Evolutionary conservation across 163 green algal genomes (phyloP).

Genomic region (Scenedesmus sp.): DNA sequence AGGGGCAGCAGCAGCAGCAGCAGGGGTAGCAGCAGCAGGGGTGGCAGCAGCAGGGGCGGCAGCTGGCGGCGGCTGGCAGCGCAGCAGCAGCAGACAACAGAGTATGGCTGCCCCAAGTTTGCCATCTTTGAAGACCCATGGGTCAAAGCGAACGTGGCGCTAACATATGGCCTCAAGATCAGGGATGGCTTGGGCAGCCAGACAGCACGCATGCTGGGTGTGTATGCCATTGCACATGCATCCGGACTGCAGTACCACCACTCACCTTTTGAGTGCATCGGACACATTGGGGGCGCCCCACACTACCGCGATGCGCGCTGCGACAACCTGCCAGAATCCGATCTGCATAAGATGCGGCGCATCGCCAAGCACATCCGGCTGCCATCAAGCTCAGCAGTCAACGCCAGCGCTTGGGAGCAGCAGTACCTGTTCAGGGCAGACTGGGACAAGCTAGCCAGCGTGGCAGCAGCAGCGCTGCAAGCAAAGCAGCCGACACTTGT

Average conservation of each 20-base stretch:
- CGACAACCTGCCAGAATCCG: not conserved
- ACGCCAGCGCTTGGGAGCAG: slow-evolving; percentile 10
- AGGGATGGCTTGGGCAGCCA: slow-evolving; percentile 39
- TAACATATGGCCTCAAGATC: slow-evolving; percentile 36
- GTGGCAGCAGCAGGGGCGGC: not conserved
- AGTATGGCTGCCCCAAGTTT: slow-evolving; percentile 23
- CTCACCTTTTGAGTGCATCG: slow-evolving; percentile 40
- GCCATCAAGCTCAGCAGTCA: not conserved
- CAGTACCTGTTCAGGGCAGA: slow-evolving; percentile 29
- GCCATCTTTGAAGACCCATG: slow-evolving; percentile 15
- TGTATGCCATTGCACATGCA: slow-evolving; percentile 32
- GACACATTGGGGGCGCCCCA: slow-evolving; percentile 23
- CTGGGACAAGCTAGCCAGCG: not conserved
- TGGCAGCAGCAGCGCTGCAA: not conserved
- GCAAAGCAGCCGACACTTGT: slow-evolving; percentile 11
- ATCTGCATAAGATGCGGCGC: slow-evolving; percentile 4
- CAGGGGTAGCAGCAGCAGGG: too few relatives aligned
- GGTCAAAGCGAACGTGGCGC: slow-evolving; percentile 19
- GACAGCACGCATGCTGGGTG: slow-evolving; percentile 34
- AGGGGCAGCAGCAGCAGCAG: not conserved
- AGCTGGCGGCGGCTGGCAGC: not conserved
- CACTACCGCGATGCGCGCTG: slow-evolving; percentile 32
- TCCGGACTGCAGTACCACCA: slow-evolving; percentile 2
- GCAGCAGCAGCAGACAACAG: not conserved
- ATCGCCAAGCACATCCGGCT: slow-evolving; percentile 11